Percentiles rank a stretch among this genome's conserved stretches.
These are phyloP conservation scores for Polyporus arcularius DNA, from an alignment of 768 basidiomycete genomes.

Conservation along the genomic window DNA sequence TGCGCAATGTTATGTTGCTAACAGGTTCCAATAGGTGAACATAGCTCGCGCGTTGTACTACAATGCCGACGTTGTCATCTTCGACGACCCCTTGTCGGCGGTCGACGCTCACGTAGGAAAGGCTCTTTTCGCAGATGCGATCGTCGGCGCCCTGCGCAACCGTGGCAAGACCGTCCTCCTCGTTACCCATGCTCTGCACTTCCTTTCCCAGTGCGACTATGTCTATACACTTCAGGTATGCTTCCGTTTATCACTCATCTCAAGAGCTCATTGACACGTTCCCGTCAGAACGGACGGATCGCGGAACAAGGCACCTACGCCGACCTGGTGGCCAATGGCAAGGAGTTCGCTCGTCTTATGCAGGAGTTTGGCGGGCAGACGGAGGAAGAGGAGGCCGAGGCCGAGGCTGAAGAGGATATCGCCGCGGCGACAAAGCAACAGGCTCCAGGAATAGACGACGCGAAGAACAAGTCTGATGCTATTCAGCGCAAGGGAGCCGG, in stretches of 20 bases:
- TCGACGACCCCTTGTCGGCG: slow-evolving; percentile 71
- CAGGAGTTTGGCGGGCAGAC: slow-evolving; percentile 61
- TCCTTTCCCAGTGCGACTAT: slow-evolving; percentile 52
- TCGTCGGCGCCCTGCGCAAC: slow-evolving; percentile 46
- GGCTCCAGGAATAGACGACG: slow-evolving; percentile 32
- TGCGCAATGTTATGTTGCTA: background rate
- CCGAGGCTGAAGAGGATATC: slow-evolving; percentile 30
- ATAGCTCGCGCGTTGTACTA: slow-evolving; percentile 72
- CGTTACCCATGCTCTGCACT: slow-evolving; percentile 58
- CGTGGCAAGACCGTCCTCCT: slow-evolving; percentile 54
- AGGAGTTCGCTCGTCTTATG: slow-evolving; percentile 58
- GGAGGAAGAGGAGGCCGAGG: slow-evolving; percentile 35
- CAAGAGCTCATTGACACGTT: too few species aligned
- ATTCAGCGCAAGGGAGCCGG: slow-evolving; percentile 43
- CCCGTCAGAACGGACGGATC: slow-evolving; percentile 37
- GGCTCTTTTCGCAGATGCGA: slow-evolving; percentile 66
- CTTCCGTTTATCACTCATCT: background rate
- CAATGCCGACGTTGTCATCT: slow-evolving; percentile 58
- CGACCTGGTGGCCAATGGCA: slow-evolving; percentile 48
- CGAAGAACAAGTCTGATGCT: slow-evolving; percentile 40
- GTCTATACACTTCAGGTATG: slow-evolving; percentile 44
- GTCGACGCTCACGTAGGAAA: slow-evolving; percentile 79
- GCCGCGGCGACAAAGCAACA: slow-evolving; percentile 13
- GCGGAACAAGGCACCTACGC: slow-evolving; percentile 54
- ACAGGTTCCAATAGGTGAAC: slow-evolving; percentile 47